Evolutionary conservation across 2,329 filamentous ascomycete genomes (phyloP).

Genomic region (Colletotrichum lini): DNA sequence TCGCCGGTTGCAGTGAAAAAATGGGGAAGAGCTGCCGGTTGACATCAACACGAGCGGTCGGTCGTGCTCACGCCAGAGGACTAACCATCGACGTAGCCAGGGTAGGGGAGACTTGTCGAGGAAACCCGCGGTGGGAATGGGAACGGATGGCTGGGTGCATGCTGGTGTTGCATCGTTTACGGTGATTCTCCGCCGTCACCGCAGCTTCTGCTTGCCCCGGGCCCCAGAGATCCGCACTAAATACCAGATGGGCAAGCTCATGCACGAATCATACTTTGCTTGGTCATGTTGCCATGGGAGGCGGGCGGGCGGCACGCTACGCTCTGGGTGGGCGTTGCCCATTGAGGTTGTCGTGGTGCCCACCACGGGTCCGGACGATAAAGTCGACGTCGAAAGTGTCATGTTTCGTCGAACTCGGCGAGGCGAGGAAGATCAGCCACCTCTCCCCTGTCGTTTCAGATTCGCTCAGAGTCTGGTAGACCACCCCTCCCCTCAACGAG

Average conservation of each 20-base stretch:
- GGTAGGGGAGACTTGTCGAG: constrained; percentile 33
- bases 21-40: constrained; percentile 38
- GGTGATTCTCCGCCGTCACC: constrained; percentile 29
- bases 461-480: constrained; percentile 31
- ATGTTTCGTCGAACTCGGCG: constrained; percentile 41
- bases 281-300: not conserved
- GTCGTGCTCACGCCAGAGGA: constrained; percentile 20
- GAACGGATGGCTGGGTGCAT: constrained; percentile 40
- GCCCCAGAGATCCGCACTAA: constrained; percentile 15
- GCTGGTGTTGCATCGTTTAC: constrained; percentile 37
- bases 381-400: constrained; percentile 39
- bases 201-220: constrained; percentile 19
- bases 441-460: constrained; percentile 40
- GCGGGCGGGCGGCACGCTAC: constrained; percentile 21
- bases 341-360: constrained; percentile 32
- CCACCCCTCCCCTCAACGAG: constrained; percentile 20
- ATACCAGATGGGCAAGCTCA: constrained; percentile 30
- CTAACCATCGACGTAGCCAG: constrained; percentile 21
- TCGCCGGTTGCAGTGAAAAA: constrained; percentile 37
- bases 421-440: constrained; percentile 39
- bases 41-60: constrained; percentile 41
- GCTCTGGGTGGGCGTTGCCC: constrained; percentile 11
- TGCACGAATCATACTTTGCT: constrained; percentile 35
- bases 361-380: constrained; percentile 20
- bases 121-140: constrained; percentile 26